Base-by-base conservation (phyloP, 768 basidiomycete species). In the Sporobolomyces phaffii region DNA sequence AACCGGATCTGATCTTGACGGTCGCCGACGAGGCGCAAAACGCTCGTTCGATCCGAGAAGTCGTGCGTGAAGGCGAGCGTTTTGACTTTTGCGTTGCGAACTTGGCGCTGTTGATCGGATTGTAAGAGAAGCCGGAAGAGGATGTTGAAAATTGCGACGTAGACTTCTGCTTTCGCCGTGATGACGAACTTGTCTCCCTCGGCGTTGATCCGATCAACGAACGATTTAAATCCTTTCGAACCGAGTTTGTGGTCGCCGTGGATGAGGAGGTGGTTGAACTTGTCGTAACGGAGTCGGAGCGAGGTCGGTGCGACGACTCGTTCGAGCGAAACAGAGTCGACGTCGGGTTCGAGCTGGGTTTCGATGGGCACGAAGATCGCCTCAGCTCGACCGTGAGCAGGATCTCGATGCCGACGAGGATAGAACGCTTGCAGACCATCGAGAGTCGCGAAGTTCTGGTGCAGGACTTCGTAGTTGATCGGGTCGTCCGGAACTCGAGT, bases 301-400 rank as follows among this genome's bases (percentile, higher is more conserved):
- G 89, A 85, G 0, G 92, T 90, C 77, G 90, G 89, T 4, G 90
- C 88, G 9, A 97, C 88, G 43, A 98, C 82, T 3, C 91, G 87
- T 73, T 94, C 90, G 76, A 94, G 94, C 53, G 85, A 85, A 52
- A 81, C 81, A 66, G 85, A 87, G 78, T 92, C 89, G 74, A 88
- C 88, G 49, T 86, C 84, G 57, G 86, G 82, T 78, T 97, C 91
- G 62, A 94, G 84, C 20, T 71, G 65, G 7, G 72, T 67, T 78
- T 98, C 93, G 28, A 92, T 81, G n/a, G 93, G 93, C 31, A 98
- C 85, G 82, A 76, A 79, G 28, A 58, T 45, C 28, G 75, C 70
- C 20, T 64, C 48, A 2, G 26, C 26, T n/a, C 43, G 20, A 22
- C 20, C 10, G 31, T 38, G 40, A 31, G 56, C 15, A 20, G 20